Base-by-base conservation (phyloP, 768 basidiomycete genomes). In the Tephrocybe sp. region DNA sequence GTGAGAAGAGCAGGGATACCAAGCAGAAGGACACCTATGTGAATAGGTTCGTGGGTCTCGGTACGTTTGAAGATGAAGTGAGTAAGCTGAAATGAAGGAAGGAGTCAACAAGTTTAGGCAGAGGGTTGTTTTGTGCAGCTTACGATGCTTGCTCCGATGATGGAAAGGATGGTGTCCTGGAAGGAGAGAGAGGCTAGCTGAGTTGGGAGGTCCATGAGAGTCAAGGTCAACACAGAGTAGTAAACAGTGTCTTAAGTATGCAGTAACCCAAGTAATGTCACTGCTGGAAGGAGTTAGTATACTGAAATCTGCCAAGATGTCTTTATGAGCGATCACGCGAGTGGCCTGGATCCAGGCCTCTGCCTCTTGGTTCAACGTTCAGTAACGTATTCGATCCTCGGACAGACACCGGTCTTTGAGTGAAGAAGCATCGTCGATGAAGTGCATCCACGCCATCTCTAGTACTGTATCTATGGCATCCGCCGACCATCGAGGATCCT, bases 51-150 rank as follows among this genome's bases (percentile, higher is more conserved):
- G 34, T 67, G 60, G 1, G 68, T 67, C 53, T 74, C 71, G 12
- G 62, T 64, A 31, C 59, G 64, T 52, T 70, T 72, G 65, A 70
- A 72, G 22, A 66, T 52, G 23, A 65, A 44, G 54, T 72, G 67
- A 3, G 63, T 62, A 35, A 57, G 26, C 69, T 71, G 43, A 14
- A 30, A 11, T 23, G 39, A 10, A 30, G 16, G 22, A 3, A 13
- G n/a, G 8, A 16, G 31, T 23, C 11, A 36, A 13, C 35, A 30
- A 20, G n/a, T 20, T 26, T 5, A 3, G 35, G 12, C 20, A 36
- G 7, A n/a, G 17, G 0, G 23, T 36, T 23, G 8, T 26, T 9
- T 5, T 30, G 30, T n/a, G 19, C 14, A 8, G 22, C 51, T 49
- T 26, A 59, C 60, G 34, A 62, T 42, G 9, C 55, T 52, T 9